Evolutionary conservation across 495 filamentous ascomycete species (phyloP).

Genomic region (Penicillium antarcticum): DNA sequence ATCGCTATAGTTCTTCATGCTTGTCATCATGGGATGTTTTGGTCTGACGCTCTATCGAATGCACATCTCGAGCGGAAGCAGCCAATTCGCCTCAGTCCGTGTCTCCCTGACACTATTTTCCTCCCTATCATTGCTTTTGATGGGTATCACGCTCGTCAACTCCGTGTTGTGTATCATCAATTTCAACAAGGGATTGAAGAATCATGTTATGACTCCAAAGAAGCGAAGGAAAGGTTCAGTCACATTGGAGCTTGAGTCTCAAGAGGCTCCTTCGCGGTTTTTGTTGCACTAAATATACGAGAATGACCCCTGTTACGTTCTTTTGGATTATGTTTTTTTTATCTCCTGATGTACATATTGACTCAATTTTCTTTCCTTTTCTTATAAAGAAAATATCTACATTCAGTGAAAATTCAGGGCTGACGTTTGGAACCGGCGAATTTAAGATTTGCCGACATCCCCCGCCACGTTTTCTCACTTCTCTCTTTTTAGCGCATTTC

Average conservation of each 20-base stretch:
- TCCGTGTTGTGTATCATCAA: conserved; percentile 19
- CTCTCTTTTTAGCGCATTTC: not conserved
- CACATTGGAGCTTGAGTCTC: not conserved
- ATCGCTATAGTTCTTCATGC: conserved; percentile 8
- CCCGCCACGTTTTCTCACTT: not conserved
- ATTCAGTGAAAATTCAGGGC: not conserved
- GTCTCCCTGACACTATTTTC: conserved; percentile 19
- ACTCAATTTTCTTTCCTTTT: no score
- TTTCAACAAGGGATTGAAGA: conserved; percentile 20
- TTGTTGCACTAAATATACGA: not conserved
- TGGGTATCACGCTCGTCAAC: conserved; percentile 10
- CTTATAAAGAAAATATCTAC: no score
- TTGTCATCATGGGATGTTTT: conserved; percentile 10
- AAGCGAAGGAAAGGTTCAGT: not conserved
- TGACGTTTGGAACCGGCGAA: not conserved
- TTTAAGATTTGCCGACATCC: not conserved
- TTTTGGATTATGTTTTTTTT: not conserved
- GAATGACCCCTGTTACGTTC: not conserved
- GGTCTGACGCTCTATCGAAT: conserved; percentile 5
- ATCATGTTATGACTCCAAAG: conserved; percentile 1
- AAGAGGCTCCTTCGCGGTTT: conserved; percentile 4
- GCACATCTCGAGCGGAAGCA: not conserved
- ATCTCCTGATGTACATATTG: not conserved
- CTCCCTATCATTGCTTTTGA: conserved; percentile 9
- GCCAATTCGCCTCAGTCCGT: conserved; percentile 4